These are phyloP conservation scores for Berkeleyomyces basicola DNA, from an alignment of 2,329 filamentous ascomycete species.

Conservation along the genomic window DNA sequence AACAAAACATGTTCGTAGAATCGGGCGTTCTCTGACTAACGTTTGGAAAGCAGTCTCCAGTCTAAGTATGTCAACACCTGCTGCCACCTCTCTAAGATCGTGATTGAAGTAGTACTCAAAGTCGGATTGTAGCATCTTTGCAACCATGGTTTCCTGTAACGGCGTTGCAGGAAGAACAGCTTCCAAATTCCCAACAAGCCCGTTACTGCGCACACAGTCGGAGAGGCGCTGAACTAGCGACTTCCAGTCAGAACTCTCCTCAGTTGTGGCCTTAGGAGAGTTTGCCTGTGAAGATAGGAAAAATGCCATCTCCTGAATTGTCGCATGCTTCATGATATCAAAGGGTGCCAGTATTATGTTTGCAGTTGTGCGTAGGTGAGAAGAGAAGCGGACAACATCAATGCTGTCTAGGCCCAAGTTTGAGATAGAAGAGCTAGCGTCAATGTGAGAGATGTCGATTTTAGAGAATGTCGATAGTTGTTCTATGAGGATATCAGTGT, in stretches of 20 bases:
- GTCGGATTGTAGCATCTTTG: slow-evolving; percentile 60
- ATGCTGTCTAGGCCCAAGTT: slow-evolving; percentile 84
- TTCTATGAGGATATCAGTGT: neutral
- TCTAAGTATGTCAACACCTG: slow-evolving; percentile 34
- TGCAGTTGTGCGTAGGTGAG: slow-evolving; percentile 40
- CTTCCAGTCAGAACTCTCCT: slow-evolving; percentile 2
- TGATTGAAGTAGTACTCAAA: slow-evolving; percentile 74
- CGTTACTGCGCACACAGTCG: neutral
- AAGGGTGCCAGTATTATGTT: slow-evolving; percentile 52
- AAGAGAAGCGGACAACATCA: slow-evolving; percentile 70
- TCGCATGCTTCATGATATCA: slow-evolving; percentile 56
- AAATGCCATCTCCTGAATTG: slow-evolving; percentile 41
- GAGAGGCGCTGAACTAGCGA: neutral
- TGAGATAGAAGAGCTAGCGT: slow-evolving; percentile 48
- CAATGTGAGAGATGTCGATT: slow-evolving; percentile 33
- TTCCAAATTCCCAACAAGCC: slow-evolving; percentile 26
- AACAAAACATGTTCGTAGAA: slow-evolving; percentile 60
- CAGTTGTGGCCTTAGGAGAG: slow-evolving; percentile 16
- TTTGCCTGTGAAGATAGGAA: neutral
- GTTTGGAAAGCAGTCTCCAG: slow-evolving; percentile 45
- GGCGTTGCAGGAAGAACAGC: slow-evolving; percentile 58
- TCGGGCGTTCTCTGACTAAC: slow-evolving; percentile 45
- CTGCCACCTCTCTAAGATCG: slow-evolving; percentile 49
- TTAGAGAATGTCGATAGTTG: slow-evolving; percentile 32
- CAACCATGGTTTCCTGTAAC: slow-evolving; percentile 73